These are phyloP conservation scores for Phaseolus coccineus DNA, from an alignment of 331 rosid species.

Conservation along the genomic window DNA sequence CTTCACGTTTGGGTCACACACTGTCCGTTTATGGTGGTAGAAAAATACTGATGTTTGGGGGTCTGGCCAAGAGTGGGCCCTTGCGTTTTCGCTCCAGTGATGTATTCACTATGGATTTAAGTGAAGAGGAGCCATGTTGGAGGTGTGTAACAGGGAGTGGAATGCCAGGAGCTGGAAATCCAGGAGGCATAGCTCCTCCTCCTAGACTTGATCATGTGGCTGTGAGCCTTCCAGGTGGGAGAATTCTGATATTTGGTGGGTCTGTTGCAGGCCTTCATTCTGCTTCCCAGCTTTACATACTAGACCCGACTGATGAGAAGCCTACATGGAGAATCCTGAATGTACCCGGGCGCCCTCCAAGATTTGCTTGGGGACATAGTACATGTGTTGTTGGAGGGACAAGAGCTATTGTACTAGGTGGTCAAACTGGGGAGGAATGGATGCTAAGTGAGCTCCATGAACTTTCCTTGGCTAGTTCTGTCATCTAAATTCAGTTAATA, in stretches of 20 bases:
- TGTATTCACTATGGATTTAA: constrained; percentile 94
- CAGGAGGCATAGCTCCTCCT: constrained; percentile 97
- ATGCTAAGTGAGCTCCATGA: constrained; percentile 97
- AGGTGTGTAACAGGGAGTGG: constrained; percentile 97
- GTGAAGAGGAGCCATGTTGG: constrained; percentile 99
- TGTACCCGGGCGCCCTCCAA: constrained; percentile 93
- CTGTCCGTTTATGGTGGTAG: constrained; percentile 97
- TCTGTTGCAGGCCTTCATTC: constrained; percentile 99
- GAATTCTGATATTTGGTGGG: constrained; percentile 97
- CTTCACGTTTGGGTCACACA: constrained; percentile 98
- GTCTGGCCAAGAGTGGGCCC: constrained; percentile 99
- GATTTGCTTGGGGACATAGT: constrained; percentile 99
- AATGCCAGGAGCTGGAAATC: constrained; percentile 98
- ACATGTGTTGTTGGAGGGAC: constrained; percentile 99
- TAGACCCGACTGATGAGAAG: constrained; percentile 96
- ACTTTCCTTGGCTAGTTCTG: constrained; percentile 90
- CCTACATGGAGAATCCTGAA: constrained; percentile 98
- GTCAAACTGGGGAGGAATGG: constrained; percentile 99
- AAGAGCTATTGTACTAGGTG: constrained; percentile 95
- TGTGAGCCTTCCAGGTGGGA: constrained; percentile 96
- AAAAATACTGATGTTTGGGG: constrained; percentile 98
- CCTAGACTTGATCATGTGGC: constrained; percentile 99
- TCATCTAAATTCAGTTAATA: constrained; percentile 55
- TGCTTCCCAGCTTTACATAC: constrained; percentile 93
- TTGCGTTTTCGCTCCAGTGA: constrained; percentile 95